Base-by-base conservation (phyloP, 2,329 filamentous ascomycete species). In the Boeremia lycopersici region DNA sequence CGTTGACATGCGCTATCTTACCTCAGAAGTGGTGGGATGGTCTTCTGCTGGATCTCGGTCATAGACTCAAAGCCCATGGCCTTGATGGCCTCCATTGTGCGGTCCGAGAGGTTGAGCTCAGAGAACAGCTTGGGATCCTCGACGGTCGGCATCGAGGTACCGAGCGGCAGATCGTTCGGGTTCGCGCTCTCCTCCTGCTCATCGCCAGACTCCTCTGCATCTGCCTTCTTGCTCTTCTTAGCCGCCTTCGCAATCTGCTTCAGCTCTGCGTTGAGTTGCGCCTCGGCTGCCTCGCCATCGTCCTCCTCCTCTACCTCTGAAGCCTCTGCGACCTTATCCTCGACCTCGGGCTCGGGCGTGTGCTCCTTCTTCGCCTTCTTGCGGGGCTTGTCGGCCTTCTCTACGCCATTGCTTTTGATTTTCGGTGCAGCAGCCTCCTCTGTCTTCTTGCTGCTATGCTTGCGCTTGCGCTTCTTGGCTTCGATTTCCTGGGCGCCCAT, bases 61-160 rank as follows among this genome's bases (percentile, higher is more conserved):
- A 99, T 97, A 73, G 84, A 93, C 70, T 89, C 88, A 73, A 98
- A 97, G 12, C 90, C 90, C 93, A 99, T 98, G 61, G 89, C 90
- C 53, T 87, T 78, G 65, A 97, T 92, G 8, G 92, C 93, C 78
- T 89, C 86, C 83, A 93, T 89, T 0, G 92, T 97, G 77, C 90
- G 92, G 23, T 93, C 89, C 1, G 91, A 95, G 10, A 99, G 83
- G 49, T 90, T 90, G 60, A 99, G 81, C 62, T 98, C 89, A 30
- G 85, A 78, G 71, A 97, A 96, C 46, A 86, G 86, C 68, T 88
- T 81, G 19, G 88, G 86, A 52, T 88, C 84, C 47, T 84, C 84
- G 28, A 85, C 81, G 28, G 81, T 81, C 2, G 87, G 87, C 45
- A 87, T 81, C 12, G 79, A 83, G 68, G 75, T 81, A 73, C 70